Conservation (phyloP, 2,329 filamentous ascomycete genomes). For the Clarireedia sp. region DNA sequence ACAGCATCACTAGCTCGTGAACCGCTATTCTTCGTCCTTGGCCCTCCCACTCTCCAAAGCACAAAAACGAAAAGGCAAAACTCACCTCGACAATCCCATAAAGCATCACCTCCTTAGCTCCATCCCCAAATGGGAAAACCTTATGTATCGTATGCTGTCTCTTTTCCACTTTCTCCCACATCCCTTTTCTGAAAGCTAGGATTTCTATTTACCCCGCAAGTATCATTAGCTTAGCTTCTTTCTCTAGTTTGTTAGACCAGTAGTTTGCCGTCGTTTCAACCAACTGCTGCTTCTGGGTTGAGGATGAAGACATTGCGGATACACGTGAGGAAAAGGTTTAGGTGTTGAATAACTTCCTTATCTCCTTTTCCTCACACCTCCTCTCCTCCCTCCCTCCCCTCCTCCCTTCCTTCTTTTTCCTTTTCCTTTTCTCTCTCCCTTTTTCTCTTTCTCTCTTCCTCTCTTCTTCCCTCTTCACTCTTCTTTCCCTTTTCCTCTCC, state of each 20-base stretch:
- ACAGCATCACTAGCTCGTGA: background rate
- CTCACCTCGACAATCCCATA: constrained; percentile 39
- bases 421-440: too few species aligned
- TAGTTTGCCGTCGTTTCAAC: too few species aligned
- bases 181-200: constrained; percentile 39
- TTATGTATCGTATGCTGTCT: constrained; percentile 39
- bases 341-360: too few species aligned
- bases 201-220: constrained; percentile 34
- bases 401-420: background rate
- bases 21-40: background rate
- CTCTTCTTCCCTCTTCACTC: too few species aligned
- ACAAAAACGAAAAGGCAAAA: background rate
- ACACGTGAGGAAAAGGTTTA: too few species aligned
- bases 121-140: constrained; percentile 42
- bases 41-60: background rate
- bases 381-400: background rate
- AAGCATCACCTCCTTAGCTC: constrained; percentile 44
- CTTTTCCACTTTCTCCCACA: constrained; percentile 45
- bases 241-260: too few species aligned
- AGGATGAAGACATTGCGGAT: too few species aligned
- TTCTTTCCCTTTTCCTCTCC: too few species aligned
- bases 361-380: too few species aligned
- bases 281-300: too few species aligned
- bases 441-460: too few species aligned
- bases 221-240: too few species aligned